Evolutionary conservation across 2,329 filamentous ascomycete species (phyloP).

Genomic region (Colletotrichum navitas): DNA sequence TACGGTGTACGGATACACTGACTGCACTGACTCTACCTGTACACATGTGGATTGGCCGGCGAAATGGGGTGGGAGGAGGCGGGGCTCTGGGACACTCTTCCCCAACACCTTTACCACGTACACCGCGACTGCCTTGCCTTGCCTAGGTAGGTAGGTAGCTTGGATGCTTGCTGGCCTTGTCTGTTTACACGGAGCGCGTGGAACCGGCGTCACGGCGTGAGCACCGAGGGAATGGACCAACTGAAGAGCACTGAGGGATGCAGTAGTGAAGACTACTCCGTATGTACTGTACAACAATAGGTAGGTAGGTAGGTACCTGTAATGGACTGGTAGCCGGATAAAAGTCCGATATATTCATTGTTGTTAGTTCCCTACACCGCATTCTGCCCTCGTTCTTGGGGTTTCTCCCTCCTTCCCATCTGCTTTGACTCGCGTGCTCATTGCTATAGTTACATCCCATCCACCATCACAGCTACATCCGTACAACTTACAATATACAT

Average conservation of each 20-base stretch:
- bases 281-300: too few species aligned
- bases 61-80: neutral
- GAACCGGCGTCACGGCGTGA: conserved; percentile 24
- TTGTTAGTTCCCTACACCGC: neutral
- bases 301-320: neutral
- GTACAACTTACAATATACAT: neutral
- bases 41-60: conserved; percentile 6
- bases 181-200: conserved; percentile 22
- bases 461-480: neutral
- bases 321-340: neutral
- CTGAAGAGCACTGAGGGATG: neutral
- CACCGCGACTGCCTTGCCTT: neutral
- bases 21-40: neutral
- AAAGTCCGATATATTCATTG: neutral
- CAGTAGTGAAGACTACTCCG: neutral
- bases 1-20: neutral
- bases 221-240: neutral
- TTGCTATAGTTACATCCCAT: conserved; percentile 1
- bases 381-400: neutral
- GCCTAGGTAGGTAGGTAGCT: neutral
- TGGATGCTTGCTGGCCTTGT: neutral
- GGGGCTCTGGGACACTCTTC: conserved; percentile 3
- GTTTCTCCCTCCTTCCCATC: neutral
- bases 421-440: neutral
- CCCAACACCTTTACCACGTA: neutral